These are phyloP conservation scores for Cytospora chrysosperma DNA, from an alignment of 2,329 filamentous ascomycete genomes.

Conservation along the genomic window DNA sequence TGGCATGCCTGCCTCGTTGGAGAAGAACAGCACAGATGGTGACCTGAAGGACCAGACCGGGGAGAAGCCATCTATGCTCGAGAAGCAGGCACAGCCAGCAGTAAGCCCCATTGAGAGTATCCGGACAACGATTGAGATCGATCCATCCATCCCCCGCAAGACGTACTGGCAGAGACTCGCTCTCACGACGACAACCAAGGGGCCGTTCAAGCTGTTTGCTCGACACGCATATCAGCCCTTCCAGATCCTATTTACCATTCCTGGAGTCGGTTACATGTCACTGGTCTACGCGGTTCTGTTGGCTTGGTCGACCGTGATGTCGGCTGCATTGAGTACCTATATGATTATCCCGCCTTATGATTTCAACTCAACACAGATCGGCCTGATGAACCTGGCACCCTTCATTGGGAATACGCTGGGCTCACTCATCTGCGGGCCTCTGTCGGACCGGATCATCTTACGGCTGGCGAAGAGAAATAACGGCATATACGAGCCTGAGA, in stretches of 20 bases:
- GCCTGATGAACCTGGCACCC: slow-evolving; percentile 24
- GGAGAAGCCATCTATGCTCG: slow-evolving; percentile 8
- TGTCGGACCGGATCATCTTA: slow-evolving; percentile 36
- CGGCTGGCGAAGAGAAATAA: slow-evolving; percentile 34
- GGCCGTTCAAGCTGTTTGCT: slow-evolving; percentile 20
- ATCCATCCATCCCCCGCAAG: slow-evolving; percentile 18
- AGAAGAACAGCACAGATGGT: not conserved
- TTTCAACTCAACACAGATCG: slow-evolving; percentile 23
- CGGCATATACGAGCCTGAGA: slow-evolving; percentile 40
- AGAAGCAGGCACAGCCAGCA: slow-evolving; percentile 9
- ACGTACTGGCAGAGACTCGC: slow-evolving; percentile 22
- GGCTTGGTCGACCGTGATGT: slow-evolving; percentile 23
- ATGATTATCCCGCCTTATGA: slow-evolving; percentile 24
- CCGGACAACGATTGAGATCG: slow-evolving; percentile 8
- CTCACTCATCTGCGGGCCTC: slow-evolving; percentile 34
- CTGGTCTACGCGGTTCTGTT: slow-evolving; percentile 24
- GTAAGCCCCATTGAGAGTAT: not conserved
- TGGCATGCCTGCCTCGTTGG: not conserved
- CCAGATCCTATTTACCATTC: slow-evolving; percentile 22
- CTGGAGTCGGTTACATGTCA: slow-evolving; percentile 23
- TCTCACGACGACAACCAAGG: slow-evolving; percentile 20
- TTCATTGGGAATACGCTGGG: slow-evolving; percentile 31
- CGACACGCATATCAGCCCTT: slow-evolving; percentile 25
- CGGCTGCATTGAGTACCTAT: slow-evolving; percentile 18
- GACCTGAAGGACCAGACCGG: not conserved